Base-by-base conservation (phyloP, 2,329 filamentous ascomycete genomes). In the Anthostomella pinea region DNA sequence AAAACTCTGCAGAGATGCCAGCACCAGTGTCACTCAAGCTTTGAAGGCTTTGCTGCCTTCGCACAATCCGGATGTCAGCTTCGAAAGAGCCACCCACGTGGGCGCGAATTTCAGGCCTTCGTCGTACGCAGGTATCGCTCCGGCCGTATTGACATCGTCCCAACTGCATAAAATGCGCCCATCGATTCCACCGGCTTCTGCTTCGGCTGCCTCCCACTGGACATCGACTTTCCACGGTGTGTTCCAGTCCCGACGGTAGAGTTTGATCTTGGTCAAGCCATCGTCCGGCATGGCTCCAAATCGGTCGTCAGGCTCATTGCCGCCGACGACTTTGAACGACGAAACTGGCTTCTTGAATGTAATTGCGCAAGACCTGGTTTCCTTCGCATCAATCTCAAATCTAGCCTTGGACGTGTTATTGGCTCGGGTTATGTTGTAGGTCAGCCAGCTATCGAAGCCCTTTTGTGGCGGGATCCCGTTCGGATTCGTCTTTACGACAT, bases 221-320 rank as follows among this genome's bases (percentile, higher is more conserved):
- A 93, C 73, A 51, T 86, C 79, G 13, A 95, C 82, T 11, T 74
- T 73, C 87, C 90, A 96, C 3, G 75, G 74, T 18, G 79, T 78
- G 30, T 80, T 75, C 83, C 87, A 95, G 22, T 82, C 78, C 21
- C 93, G 75, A 48, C 86, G 85, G 84, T 90, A 96, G 8, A 97
- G 73, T 40, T 83, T 77, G 35, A 95, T 72, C 42, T 83, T 77
- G 26, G 71, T 72, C 38, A 85, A 72, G 1, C 85, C 86, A 9
- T 72, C 70, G 6, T 78, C 69, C 1, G 80, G 76, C 5, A 79
- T 74, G 27, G 73, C 67, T 13, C 81, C 76, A 58, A 88, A 87
- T 28, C 84, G 77, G 16, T 72, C 65, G 54, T 86, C 78, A 45
- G 76, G 74, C 16, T 70, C 63, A 2, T 69, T 68, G 18, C 75